Base-by-base conservation (phyloP, 805 yeast genomes). In the Candida hungchunana region DNA sequence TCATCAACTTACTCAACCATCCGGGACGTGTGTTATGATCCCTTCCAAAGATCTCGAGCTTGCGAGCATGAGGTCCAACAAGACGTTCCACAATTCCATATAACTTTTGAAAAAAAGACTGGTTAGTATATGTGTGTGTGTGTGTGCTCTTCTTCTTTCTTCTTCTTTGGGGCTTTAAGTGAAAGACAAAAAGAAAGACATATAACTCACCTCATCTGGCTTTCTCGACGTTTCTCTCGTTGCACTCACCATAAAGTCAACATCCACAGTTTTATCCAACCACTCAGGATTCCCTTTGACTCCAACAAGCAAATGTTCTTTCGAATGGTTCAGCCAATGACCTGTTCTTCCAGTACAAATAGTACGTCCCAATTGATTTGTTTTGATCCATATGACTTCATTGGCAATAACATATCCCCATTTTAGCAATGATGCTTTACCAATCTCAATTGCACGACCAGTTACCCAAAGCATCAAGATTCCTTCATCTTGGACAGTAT, bases 311-410 rank as follows among this genome's bases (percentile, higher is more conserved):
- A 87, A 64, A 56, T 89, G 97, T 58, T 89, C 97, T 50, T 89
- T 89, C 0, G 96, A 83, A 59, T 89, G 97, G 55, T 89, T 89
- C 35, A 89, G 67, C 97, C 97, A 89, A 57, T 89, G 97, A 0
- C 97, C 97, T 0, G 97, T 89, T 45, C 97, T 66, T 1, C 97
- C 97, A 0, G 97, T 90, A 41, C 94, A 88, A 28, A 89, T 88
- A 0, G 96, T 89, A 42, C 95, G 66, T 15, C 81, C 76, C 42
- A 90, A 62, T 56, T 90, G 97, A 57, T 89, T 89, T 5, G 93
- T 77, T 58, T 89, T 89, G 40, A 87, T 73, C 97, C 97, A 89
- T 7, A 89, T 74, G 43, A 89, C 59, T 56, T 89, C 97, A 56
- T 88, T 90, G 16, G 75, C 62, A 5, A 82, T 75, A 24, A 60